These are phyloP conservation scores for Apiotrichum akiyoshidainum DNA, from an alignment of 1,284 basidiomycete genomes.

Conservation along the genomic window DNA sequence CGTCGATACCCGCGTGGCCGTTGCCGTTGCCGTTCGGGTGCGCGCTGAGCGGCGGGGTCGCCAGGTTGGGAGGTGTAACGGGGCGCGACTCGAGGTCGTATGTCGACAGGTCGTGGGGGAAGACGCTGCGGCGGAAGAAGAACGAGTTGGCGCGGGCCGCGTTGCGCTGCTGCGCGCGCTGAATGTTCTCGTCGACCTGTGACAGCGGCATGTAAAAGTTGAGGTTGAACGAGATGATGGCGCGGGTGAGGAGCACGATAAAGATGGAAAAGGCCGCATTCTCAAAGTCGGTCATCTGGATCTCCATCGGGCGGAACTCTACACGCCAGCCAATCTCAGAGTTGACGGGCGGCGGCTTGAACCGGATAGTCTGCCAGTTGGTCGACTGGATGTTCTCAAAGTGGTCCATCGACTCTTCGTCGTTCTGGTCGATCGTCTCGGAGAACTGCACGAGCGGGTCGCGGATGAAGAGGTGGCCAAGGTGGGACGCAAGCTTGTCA, in stretches of 20 bases:
- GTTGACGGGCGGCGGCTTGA: constrained; percentile 93
- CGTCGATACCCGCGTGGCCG: constrained; percentile 1
- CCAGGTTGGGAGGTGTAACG: constrained; percentile 31
- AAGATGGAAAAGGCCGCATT: constrained; percentile 97
- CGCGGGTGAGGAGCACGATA: constrained; percentile 86
- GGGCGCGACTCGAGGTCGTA: constrained; percentile 44
- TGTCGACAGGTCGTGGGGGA: constrained; percentile 55
- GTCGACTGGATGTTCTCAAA: constrained; percentile 99
- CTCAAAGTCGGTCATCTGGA: constrained; percentile 98
- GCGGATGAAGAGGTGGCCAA: constrained; percentile 95
- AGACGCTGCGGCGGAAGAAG: constrained; percentile 85
- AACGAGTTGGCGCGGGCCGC: constrained; percentile 73
- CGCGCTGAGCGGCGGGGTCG: constrained; percentile 6
- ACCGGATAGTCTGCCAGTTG: constrained; percentile 98
- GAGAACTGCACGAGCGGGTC: constrained; percentile 95
- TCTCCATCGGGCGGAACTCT: constrained; percentile 98
- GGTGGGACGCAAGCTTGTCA: constrained; percentile 79
- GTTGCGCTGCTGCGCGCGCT: constrained; percentile 76
- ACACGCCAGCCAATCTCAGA: constrained; percentile 96
- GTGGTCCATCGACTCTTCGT: constrained; percentile 82
- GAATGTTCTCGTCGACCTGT: constrained; percentile 99
- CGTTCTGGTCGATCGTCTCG: constrained; percentile 90
- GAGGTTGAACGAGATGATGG: constrained; percentile 83
- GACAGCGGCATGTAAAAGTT: constrained; percentile 98
- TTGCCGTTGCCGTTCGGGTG: constrained; percentile 1